Evolutionary conservation across 2,329 filamentous ascomycete genomes (phyloP), one percentile per base, ranked within the genome.

Genomic region (Epichloe festucae): DNA sequence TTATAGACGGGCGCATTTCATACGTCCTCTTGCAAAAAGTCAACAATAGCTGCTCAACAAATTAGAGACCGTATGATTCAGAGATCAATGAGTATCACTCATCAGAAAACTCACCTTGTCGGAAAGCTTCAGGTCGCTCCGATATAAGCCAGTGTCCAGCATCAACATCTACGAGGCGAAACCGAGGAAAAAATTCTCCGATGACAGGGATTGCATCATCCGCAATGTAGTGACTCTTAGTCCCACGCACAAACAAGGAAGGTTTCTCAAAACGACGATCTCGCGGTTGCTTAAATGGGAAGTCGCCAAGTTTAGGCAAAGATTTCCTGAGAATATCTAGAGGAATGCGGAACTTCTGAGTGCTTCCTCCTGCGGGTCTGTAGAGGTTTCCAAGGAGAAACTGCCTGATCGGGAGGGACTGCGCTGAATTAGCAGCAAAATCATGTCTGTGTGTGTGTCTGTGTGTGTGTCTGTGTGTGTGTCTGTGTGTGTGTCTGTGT

Each of bases 321-420:
- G 82, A 75, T 46, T 75, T 73, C 4, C 76, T 82, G 0, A 98
- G 72, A 3, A 79, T 82, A 46, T 77, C 74, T 11, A 98, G 71
- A 0, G 93, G 91, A 3, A 97, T 81, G 31, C 87, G 79, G 69
- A 93, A 96, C 59, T 79, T 82, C 59, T 85, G 77, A 2, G 72
- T 72, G 35, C 77, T 73, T 48, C 74, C 70, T 15, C 65, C 68
- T 8, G 58, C 41, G 0, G 75, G 72, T 5, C 82, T 79, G 58
- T 85, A 68, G 40, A 97, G 73, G 64, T 97, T 98, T 11, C 87
- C 88, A 1, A 98, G 78, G 15, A 98, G 77, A 66, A 97, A 98
- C 63, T 96, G 90, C 2, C 93, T 84, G 58, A 98, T 84, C 0
- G 82, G 73, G 4, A 94, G 67, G 14, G 84, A 81, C 73, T 63